Conservation (phyloP, 768 basidiomycete genomes). For the Mrakia frigida region DNA sequence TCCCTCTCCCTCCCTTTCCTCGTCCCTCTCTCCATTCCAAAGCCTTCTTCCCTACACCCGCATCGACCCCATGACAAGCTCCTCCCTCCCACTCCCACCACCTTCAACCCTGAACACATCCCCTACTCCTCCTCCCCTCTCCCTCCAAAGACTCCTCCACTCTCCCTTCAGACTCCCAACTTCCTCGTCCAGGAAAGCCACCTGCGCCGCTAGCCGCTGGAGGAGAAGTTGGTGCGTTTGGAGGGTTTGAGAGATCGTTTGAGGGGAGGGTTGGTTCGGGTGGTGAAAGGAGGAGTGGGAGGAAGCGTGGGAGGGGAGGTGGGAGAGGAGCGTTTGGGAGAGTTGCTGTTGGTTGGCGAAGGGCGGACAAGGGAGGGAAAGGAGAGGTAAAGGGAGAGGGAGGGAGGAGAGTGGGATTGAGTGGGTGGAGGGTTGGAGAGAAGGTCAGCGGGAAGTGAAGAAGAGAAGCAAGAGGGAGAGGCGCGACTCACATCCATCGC, state of each 20-base stretch:
- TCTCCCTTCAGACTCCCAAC: slow-evolving; percentile 17
- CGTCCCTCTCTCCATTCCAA: too few relatives aligned
- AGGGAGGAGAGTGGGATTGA: too few relatives aligned
- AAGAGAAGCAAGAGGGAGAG: too few relatives aligned
- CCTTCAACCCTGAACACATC: slow-evolving; percentile 5
- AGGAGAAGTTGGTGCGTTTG: slow-evolving; percentile 24
- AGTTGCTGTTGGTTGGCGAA: not conserved
- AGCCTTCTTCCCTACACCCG: not conserved
- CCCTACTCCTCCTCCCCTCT: slow-evolving; percentile 14
- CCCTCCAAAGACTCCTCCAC: slow-evolving; percentile 16
- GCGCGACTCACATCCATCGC: slow-evolving; percentile 16
- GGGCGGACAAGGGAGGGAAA: not conserved
- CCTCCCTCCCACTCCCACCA: not conserved
- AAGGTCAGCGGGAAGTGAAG: too few relatives aligned
- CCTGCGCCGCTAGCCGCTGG: slow-evolving; percentile 21
- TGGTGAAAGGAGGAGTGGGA: not conserved
- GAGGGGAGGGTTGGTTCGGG: slow-evolving; percentile 3
- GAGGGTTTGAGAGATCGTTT: slow-evolving; percentile 22
- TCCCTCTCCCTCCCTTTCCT: too few relatives aligned
- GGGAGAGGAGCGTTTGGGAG: slow-evolving; percentile 1
- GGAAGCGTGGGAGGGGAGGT: not conserved
- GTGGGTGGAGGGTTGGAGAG: too few relatives aligned
- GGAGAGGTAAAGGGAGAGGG: not conserved
- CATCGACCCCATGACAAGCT: not conserved
- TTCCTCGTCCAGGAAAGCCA: slow-evolving; percentile 8